Evolutionary conservation across 2,329 filamentous ascomycete species (phyloP).

Genomic region (Stromatinia cepivora): DNA sequence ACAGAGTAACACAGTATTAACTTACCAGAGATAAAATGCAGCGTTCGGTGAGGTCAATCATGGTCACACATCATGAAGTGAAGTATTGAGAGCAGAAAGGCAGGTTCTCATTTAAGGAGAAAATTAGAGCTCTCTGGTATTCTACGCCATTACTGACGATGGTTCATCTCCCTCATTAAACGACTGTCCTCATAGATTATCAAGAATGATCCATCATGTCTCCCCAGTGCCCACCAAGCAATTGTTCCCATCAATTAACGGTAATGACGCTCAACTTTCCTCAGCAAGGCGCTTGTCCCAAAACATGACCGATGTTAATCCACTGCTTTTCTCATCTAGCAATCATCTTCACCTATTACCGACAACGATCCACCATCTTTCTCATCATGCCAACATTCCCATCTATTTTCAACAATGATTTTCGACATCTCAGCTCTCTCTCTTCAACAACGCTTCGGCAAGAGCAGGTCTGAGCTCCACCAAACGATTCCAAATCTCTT

Average conservation of each 20-base stretch:
- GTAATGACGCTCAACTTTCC: background rate
- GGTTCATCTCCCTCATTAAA: background rate
- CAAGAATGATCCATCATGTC: too few species aligned
- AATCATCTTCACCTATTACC: background rate
- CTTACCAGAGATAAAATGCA: background rate
- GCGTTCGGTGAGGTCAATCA: background rate
- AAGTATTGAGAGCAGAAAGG: background rate
- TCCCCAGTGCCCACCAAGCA: background rate
- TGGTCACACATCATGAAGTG: background rate
- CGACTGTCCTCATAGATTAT: too few species aligned
- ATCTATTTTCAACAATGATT: too few species aligned
- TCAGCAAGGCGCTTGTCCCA: background rate
- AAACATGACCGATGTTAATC: background rate
- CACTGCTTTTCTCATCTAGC: background rate
- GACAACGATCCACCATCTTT: too few species aligned
- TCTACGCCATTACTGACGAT: background rate
- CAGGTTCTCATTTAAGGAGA: background rate
- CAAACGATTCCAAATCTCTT: constrained; percentile 15
- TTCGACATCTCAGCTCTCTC: background rate
- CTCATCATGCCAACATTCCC: background rate
- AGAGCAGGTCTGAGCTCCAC: background rate
- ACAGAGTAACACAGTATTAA: too few species aligned
- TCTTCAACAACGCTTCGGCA: constrained; percentile 5
- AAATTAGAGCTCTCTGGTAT: background rate
- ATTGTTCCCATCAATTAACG: background rate